Evolutionary conservation across 148 eudicot species (phyloP).

Genomic region (Talinum fruticosum): DNA sequence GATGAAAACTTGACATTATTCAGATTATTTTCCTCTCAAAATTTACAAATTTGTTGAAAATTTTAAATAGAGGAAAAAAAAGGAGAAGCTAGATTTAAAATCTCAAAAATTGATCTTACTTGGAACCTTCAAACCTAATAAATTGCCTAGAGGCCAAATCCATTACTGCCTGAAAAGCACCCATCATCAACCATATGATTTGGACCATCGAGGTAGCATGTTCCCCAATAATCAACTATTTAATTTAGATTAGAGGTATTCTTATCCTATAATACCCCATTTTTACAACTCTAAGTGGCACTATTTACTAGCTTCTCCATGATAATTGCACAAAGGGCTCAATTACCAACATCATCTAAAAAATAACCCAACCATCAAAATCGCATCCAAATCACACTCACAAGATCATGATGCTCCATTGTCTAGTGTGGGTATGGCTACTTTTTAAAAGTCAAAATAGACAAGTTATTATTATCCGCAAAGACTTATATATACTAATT

Average conservation of each 20-base stretch:
- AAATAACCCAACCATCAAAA: constrained; percentile 17
- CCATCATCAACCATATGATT: constrained; percentile 20
- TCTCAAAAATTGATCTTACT: constrained; percentile 2
- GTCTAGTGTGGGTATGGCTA: not conserved
- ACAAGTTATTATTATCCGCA: too few species aligned
- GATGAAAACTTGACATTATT: too few species aligned
- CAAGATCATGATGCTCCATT: not conserved
- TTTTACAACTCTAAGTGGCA: too few species aligned
- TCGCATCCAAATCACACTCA: constrained; percentile 23
- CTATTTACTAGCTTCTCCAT: not conserved
- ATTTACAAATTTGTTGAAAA: too few species aligned
- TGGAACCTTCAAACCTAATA: constrained; percentile 5
- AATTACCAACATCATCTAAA: not conserved
- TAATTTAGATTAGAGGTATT: not conserved
- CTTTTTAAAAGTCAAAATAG: not conserved
- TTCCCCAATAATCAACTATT: not conserved
- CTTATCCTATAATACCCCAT: not conserved
- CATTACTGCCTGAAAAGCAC: constrained; percentile 5
- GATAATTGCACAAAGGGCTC: not conserved
- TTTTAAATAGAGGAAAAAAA: too few species aligned
- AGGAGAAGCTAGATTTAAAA: not conserved
- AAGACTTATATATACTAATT: too few species aligned
- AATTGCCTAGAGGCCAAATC: constrained; percentile 1
- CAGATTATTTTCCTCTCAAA: too few species aligned
- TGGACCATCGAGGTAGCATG: constrained; percentile 6